phyloP scores from a whole-genome alignment of 1,284 basidiomycete species.

The Porogramme epimiltina region DNA sequence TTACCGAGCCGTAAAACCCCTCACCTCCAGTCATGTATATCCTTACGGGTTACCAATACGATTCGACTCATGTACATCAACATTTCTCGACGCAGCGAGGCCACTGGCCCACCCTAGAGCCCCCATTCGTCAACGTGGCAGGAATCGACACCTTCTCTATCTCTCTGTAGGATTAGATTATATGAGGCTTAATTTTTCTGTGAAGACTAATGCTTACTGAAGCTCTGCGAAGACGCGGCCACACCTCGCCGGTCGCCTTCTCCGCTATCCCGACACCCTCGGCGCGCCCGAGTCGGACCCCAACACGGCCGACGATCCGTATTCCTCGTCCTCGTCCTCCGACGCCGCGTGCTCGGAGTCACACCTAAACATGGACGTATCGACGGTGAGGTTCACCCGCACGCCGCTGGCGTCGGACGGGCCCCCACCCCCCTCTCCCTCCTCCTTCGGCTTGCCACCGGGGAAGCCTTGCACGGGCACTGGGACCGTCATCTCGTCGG shows the following conservation, averaged over 20 bases:
- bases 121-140: too few species aligned
- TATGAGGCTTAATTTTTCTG: too few species aligned
- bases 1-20: too few species aligned
- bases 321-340: slow-evolving; percentile 36
- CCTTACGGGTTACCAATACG: too few species aligned
- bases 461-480: slow-evolving; percentile 58
- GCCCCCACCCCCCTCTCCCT: slow-evolving; percentile 33
- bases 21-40: too few species aligned
- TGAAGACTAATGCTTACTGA: too few species aligned
- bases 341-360: slow-evolving; percentile 32
- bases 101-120: too few species aligned
- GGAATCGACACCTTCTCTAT: too few species aligned
- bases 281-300: slow-evolving; percentile 27
- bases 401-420: slow-evolving; percentile 46
- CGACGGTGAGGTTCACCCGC: slow-evolving; percentile 72
- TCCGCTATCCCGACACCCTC: slow-evolving; percentile 24
- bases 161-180: too few species aligned
- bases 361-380: slow-evolving; percentile 58
- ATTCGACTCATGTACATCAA: too few species aligned
- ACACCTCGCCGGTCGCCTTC: slow-evolving; percentile 39
- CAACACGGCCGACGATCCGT: slow-evolving; percentile 26
- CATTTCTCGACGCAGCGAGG: too few species aligned
- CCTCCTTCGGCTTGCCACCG: slow-evolving; percentile 40
- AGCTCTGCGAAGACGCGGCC: slow-evolving; percentile 61
- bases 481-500: slow-evolving; percentile 62